Conservation (phyloP, 2,329 filamentous ascomycete genomes). For the Exserohilum rostratum region DNA sequence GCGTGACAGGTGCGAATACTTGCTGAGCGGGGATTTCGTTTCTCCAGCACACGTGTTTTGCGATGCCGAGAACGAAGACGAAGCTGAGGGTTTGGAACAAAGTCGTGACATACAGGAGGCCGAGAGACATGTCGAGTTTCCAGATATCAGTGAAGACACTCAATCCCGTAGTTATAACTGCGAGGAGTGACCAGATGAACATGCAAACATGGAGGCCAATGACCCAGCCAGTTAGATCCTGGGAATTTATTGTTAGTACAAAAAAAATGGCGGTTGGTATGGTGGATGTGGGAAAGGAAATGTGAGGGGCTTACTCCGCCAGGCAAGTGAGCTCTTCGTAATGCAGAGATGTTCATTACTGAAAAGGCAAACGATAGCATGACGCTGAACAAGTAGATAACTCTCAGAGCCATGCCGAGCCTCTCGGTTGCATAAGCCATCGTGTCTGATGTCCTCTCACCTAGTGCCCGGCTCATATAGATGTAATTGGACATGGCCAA, state of each 20-base stretch:
- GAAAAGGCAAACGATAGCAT: constrained; percentile 20
- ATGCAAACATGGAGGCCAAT: constrained; percentile 24
- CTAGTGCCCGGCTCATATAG: constrained; percentile 5
- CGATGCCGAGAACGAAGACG: constrained; percentile 27
- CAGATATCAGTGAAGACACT: background rate
- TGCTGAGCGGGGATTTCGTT: background rate
- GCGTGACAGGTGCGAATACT: constrained; percentile 3
- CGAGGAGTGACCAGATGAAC: constrained; percentile 24
- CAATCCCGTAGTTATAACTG: background rate
- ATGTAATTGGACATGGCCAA: constrained; percentile 23
- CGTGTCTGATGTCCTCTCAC: background rate
- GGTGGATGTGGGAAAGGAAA: background rate
- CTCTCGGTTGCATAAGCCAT: background rate
- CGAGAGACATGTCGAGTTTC: background rate
- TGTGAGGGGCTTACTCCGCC: constrained; percentile 24
- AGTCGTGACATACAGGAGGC: constrained; percentile 19
- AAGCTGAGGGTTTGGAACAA: constrained; percentile 28
- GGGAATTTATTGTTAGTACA: background rate
- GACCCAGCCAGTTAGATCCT: constrained; percentile 29
- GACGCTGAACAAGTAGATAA: constrained; percentile 29
- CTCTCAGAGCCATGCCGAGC: constrained; percentile 18
- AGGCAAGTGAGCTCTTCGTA: constrained; percentile 21
- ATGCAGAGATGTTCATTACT: constrained; percentile 16
- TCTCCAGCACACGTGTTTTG: constrained; percentile 24
- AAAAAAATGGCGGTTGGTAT: no score